Percentiles rank a stretch among this genome's conserved stretches.
These are phyloP conservation scores for Aspergillus sclerotiicarbonarius DNA, from an alignment of 495 filamentous ascomycete genomes.

Conservation along the genomic window DNA sequence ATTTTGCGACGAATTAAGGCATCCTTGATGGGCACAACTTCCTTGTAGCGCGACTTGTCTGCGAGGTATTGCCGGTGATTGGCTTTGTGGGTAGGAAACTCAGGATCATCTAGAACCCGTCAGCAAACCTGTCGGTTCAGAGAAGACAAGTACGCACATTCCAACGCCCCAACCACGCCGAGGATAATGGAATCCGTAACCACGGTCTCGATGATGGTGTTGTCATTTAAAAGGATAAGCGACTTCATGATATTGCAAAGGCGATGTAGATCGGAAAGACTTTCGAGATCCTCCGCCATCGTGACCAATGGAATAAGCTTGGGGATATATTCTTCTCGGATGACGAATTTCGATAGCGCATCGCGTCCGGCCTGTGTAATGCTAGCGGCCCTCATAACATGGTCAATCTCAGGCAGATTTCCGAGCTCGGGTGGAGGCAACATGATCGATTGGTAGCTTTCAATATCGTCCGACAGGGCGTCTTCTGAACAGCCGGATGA, in stretches of 20 bases:
- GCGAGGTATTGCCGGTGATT: conserved; percentile 93
- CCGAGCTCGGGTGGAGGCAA: conserved; percentile 76
- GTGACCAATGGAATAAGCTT: conserved; percentile 84
- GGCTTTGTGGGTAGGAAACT: conserved; percentile 97
- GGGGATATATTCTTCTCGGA: conserved; percentile 78
- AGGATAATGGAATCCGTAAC: conserved; percentile 86
- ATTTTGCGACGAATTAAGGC: conserved; percentile 82
- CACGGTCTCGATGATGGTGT: conserved; percentile 85
- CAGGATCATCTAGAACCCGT: conserved; percentile 71
- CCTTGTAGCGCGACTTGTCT: conserved; percentile 87
- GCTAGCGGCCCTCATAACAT: conserved; percentile 72
- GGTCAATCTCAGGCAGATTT: conserved; percentile 79
- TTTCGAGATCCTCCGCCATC: conserved; percentile 87
- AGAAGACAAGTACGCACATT: conserved; percentile 50
- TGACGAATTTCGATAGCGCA: conserved; percentile 82
- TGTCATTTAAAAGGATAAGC: conserved; percentile 91
- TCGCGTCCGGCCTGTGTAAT: conserved; percentile 76
- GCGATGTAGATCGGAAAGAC: conserved; percentile 77
- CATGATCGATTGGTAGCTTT: conserved; percentile 63
- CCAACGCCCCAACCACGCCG: conserved; percentile 92
- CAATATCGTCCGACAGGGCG: conserved; percentile 86
- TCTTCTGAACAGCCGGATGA: conserved; percentile 59
- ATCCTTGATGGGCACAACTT: conserved; percentile 91
- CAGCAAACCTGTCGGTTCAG: conserved; percentile 11
- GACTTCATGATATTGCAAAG: conserved; percentile 98